phyloP scores from a whole-genome alignment of 352 stramenopile species.

The Phytophthora meadii region DNA sequence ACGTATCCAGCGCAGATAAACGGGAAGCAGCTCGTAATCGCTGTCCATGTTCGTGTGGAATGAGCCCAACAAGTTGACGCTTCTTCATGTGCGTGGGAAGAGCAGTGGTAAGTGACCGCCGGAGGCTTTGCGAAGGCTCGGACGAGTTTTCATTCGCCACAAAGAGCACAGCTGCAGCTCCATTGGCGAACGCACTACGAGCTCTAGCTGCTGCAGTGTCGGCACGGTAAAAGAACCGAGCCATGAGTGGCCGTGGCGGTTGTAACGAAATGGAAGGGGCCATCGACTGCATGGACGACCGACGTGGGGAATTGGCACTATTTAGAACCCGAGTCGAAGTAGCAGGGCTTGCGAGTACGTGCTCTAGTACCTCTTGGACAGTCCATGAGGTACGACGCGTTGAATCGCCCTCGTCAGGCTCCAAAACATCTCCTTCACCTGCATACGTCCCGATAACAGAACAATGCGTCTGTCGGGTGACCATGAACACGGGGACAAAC shows the following conservation, averaged over 20 bases:
- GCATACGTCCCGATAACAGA: conserved; percentile 25
- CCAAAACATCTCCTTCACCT: conserved; percentile 16
- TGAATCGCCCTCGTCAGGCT: conserved; percentile 29
- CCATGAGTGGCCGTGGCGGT: conserved; percentile 41
- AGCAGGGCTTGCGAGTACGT: conserved; percentile 15
- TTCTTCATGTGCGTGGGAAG: conserved; percentile 21
- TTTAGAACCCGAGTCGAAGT: conserved; percentile 3
- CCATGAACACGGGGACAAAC: conserved; percentile 80
- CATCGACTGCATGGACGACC: conserved; percentile 26
- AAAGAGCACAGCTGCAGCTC: conserved; percentile 59
- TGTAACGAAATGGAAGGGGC: conserved; percentile 20
- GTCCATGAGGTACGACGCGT: conserved; percentile 38
- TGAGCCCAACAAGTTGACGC: conserved; percentile 31
- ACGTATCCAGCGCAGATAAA: conserved; percentile 14
- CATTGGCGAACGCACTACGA: conserved; percentile 50
- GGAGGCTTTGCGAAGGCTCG: conserved; percentile 35
- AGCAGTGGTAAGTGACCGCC: conserved; percentile 17
- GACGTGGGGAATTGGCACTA: conserved; percentile 8
- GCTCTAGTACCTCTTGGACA: conserved; percentile 27
- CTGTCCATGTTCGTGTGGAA: conserved; percentile 35
- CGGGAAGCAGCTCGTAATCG: conserved; percentile 28
- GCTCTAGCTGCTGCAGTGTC: conserved; percentile 49
- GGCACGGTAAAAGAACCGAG: conserved; percentile 57
- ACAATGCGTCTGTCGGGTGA: conserved; percentile 33
- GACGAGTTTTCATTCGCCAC: conserved; percentile 39